Evolutionary conservation across 306 rosid genomes (phyloP), one percentile per base, ranked within the genome.

Genomic region (Leucaena leucocephala): DNA sequence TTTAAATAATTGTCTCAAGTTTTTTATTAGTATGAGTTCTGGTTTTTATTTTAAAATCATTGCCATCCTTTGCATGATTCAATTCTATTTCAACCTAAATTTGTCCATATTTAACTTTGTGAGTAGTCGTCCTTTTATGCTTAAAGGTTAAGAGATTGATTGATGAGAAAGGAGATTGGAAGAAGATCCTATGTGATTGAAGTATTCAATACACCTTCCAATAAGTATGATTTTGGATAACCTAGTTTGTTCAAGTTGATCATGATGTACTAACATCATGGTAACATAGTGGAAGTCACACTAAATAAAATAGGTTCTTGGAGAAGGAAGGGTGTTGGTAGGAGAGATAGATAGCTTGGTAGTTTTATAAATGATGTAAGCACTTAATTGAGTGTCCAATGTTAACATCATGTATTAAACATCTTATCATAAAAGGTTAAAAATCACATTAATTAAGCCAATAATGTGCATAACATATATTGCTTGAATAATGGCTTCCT

Each of bases 21-120:
- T 80, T 45, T 61, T 72, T 82, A 16, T 66, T 5, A 8, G 13
- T 19, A 42, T 67, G 77, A 82, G 45, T 82, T 79, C 43, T 46
- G 64, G 76, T 65, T 71, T 46, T 78, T 64, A 71, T 33, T 52
- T 57, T 57, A 48, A 49, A 79, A 75, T 57, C 35, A 64, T 45
- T 52, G 27, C 52, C 82, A 50, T 27, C 42, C 61, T 8, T 46
- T 8, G 17, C 45, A 34, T 34, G 27, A 34, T 27, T 11, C 22
- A 35, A 16, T 71, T 49, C 27, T 50, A 33, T 22, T 71, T 70
- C 42, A 22, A n/a, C 59, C 42, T 5, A 2, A n/a, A 49, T 34
- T 49, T 49, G 48, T 35, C 6, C 22, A 35, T 72, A n/a, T 9
- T 35, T 36, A 72, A 50, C 48, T 22, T 22, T 4, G 39, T 13